Percentiles rank a stretch among this genome's conserved stretches.
Conservation (phyloP, 805 yeast genomes). For the Candida awuae region DNA sequence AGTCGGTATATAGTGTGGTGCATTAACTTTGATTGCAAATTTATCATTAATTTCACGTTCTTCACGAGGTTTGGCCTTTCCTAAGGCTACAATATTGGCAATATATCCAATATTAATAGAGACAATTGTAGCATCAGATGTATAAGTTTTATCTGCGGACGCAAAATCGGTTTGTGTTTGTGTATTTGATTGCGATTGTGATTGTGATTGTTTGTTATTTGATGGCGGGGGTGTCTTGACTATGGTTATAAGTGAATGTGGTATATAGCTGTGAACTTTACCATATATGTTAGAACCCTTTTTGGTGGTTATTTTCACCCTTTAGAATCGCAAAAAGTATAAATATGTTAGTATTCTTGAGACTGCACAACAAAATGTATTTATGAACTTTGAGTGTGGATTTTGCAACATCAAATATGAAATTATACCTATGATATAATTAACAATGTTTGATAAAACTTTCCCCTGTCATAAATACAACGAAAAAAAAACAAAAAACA, state of each 20-base stretch:
- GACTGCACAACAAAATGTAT: too few species aligned
- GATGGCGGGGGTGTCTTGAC: background rate
- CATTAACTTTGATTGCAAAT: conserved; percentile 15
- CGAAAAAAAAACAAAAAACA: conserved; percentile 18
- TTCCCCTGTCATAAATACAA: too few species aligned
- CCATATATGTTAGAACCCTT: conserved; percentile 44
- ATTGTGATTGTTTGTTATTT: conserved; percentile 12
- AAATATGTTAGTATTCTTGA: background rate
- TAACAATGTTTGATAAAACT: too few species aligned
- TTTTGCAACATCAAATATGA: too few species aligned
- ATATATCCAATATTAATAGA: conserved; percentile 52
- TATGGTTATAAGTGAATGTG: conserved; percentile 33
- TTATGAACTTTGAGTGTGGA: too few species aligned
- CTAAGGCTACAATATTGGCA: conserved; percentile 38
- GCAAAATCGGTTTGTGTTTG: background rate
- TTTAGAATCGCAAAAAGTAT: conserved; percentile 9
- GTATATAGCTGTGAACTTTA: conserved; percentile 51
- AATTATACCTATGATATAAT: too few species aligned
- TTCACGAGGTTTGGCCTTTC: conserved; percentile 31
- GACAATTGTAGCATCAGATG: conserved; percentile 29
- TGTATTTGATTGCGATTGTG: background rate
- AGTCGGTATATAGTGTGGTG: conserved; percentile 18
- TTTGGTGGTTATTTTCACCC: conserved; percentile 54
- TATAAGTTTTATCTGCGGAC: conserved; percentile 1
- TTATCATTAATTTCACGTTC: conserved; percentile 17